Evolutionary conservation across 1,284 basidiomycete genomes (phyloP).

Genomic region (Pascua guehoae): DNA sequence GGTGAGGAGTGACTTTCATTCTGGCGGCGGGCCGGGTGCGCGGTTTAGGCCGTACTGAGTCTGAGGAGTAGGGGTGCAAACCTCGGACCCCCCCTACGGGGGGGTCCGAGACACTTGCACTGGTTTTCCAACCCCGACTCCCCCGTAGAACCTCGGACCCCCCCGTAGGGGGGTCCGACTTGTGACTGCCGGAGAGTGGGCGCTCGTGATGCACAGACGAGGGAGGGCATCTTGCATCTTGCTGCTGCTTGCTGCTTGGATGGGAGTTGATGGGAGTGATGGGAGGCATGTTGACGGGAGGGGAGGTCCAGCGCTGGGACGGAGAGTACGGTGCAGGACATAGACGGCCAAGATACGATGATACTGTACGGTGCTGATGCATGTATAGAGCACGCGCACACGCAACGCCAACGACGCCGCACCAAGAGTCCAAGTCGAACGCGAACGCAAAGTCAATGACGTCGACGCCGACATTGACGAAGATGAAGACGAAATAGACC

Average conservation of each 20-base stretch:
- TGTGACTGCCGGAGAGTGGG: conserved; percentile 8
- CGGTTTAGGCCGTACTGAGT: conserved; percentile 86
- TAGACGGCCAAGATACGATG: neutral
- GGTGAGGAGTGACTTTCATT: conserved; percentile 87
- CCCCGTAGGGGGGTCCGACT: neutral
- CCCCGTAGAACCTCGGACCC: too few relatives aligned
- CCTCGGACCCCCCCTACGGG: too few relatives aligned
- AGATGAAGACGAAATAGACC: conserved; percentile 46
- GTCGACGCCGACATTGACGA: neutral
- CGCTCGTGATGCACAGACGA: neutral
- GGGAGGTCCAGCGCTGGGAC: conserved; percentile 13
- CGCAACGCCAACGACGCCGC: neutral
- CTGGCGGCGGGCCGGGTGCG: conserved; percentile 56
- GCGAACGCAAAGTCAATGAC: neutral
- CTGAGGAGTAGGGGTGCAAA: neutral
- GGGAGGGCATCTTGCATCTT: neutral
- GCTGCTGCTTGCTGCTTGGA: too few relatives aligned
- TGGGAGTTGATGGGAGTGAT: too few relatives aligned
- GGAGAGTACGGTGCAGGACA: neutral
- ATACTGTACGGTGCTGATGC: neutral
- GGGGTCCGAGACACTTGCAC: too few relatives aligned
- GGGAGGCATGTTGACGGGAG: too few relatives aligned
- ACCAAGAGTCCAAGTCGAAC: neutral
- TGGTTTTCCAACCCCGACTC: too few relatives aligned
- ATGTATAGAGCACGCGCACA: neutral